Evolutionary conservation across 768 basidiomycete species (phyloP).

Genomic region (Pulveroboletus sp.): DNA sequence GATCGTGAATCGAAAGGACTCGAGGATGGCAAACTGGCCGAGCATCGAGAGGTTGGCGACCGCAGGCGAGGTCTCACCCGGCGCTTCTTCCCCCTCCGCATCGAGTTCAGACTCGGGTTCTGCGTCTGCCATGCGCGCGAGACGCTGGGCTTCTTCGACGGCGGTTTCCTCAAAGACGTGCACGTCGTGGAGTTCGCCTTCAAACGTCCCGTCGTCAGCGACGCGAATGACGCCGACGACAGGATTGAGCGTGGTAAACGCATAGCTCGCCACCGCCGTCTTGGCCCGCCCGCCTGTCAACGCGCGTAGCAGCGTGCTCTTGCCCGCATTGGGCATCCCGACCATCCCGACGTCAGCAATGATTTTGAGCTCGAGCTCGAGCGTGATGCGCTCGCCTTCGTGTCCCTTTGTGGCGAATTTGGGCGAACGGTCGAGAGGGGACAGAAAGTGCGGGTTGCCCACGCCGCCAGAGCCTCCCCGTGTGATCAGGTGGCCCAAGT

Average conservation of each 20-base stretch:
- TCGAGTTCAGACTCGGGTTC: background rate
- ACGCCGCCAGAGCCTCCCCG: conserved; percentile 76
- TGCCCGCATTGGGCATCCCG: conserved; percentile 92
- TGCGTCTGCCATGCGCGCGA: conserved; percentile 38
- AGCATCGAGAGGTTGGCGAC: conserved; percentile 19
- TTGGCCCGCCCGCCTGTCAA: conserved; percentile 82
- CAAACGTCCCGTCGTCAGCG: conserved; percentile 71
- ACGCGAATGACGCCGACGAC: conserved; percentile 88
- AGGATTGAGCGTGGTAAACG: conserved; percentile 95
- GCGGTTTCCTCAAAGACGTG: conserved; percentile 64
- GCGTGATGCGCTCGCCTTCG: conserved; percentile 66
- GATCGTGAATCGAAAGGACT: conserved; percentile 87
- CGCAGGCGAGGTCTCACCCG: too few species aligned
- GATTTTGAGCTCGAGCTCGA: conserved; percentile 90
- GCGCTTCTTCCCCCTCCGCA: too few species aligned
- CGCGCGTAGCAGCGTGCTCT: conserved; percentile 87
- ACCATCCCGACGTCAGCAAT: conserved; percentile 94
- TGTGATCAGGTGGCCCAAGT: conserved; percentile 63
- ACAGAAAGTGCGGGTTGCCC: conserved; percentile 85
- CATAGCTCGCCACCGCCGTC: conserved; percentile 83
- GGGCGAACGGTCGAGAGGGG: conserved; percentile 67
- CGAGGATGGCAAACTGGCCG: conserved; percentile 55
- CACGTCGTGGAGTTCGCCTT: conserved; percentile 50
- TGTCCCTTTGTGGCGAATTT: conserved; percentile 81
- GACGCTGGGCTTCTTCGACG: conserved; percentile 45